Evolutionary conservation across 2,329 filamentous ascomycete genomes (phyloP), one percentile per base, ranked within the genome.

Genomic region (Apiospora marii): DNA sequence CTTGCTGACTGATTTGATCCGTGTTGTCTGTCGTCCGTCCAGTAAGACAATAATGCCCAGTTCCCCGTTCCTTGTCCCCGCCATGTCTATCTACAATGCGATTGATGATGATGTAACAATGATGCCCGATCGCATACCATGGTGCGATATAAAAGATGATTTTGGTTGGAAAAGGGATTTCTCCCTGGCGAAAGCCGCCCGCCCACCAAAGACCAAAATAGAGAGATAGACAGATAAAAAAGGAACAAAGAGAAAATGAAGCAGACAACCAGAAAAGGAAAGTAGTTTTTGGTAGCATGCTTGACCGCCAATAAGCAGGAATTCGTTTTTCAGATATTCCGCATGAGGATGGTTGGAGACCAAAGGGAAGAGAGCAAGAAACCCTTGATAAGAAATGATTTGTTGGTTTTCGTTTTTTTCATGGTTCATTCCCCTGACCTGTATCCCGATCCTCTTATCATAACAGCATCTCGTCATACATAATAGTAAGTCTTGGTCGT

Each of bases 321-420:
- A 64, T 64, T 64, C 58, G 12, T 41, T 64, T 64, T 64, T 41
- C 58, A 64, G 58, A 64, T 64, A 64, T 64, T 64, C 58, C 34
- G 34, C 58, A 49, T 51, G n/a, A 51, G n/a, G 49, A 51, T 27
- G n/a, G 49, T 27, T 27, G 49, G 49, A 14, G n/a, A 27, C n/a
- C 49, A n/a, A 8, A 41, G 30, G 58, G 58, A 64, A 64, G 58
- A 64, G 58, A 64, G 58, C 58, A 41, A 41, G 58, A 41, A 64
- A 64, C 58, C 58, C 58, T 14, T n/a, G 22, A 16, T 64, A 37
- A n/a, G n/a, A 64, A 12, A 37, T n/a, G 19, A 3, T 41, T 41
- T 41, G 37, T 41, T 64, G 58, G 58, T 64, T 64, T 64, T 64
- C 58, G 58, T 64, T 64, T 41, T 64, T 64, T 41, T 37, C 34